phyloP scores from a whole-genome alignment of 2,329 filamentous ascomycete species.

The Fusarium duplospermum region DNA sequence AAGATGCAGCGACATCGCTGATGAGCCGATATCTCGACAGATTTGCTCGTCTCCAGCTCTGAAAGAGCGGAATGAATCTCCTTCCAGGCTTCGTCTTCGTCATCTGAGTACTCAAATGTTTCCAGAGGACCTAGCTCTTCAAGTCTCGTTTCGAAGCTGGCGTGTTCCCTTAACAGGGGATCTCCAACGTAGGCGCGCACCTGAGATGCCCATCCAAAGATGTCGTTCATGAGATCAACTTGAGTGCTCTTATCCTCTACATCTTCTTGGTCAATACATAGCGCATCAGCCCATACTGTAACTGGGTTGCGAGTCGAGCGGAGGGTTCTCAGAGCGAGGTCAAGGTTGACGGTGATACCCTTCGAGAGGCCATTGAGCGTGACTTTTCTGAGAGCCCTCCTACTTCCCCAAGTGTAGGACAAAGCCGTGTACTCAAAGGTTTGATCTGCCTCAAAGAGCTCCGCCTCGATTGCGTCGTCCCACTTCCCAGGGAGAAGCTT shows the following conservation, averaged over 20 bases:
- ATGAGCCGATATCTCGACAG: slow-evolving; percentile 3
- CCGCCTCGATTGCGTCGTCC: slow-evolving; percentile 21
- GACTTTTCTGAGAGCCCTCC: slow-evolving; percentile 27
- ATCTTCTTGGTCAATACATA: slow-evolving; percentile 44
- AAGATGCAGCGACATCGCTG: slow-evolving; percentile 25
- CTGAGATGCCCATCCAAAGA: slow-evolving; percentile 35
- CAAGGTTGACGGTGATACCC: slow-evolving; percentile 43
- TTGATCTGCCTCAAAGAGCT: slow-evolving; percentile 28
- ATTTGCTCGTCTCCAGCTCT: slow-evolving; percentile 3
- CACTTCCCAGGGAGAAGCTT: slow-evolving; percentile 25
- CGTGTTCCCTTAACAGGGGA: slow-evolving; percentile 9
- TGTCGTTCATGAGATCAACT: slow-evolving; percentile 38
- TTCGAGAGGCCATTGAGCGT: slow-evolving; percentile 34
- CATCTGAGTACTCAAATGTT: slow-evolving; percentile 14
- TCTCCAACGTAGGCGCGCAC: slow-evolving; percentile 33
- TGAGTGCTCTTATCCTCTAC: slow-evolving; percentile 39
- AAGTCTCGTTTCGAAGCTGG: slow-evolving; percentile 9
- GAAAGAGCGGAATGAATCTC: slow-evolving; percentile 6
- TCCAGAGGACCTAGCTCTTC: slow-evolving; percentile 10
- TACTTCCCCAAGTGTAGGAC: slow-evolving; percentile 46
- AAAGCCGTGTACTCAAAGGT: slow-evolving; percentile 38
- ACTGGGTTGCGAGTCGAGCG: slow-evolving; percentile 19
- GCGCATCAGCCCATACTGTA: slow-evolving; percentile 42
- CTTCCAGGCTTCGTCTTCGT: slow-evolving; percentile 5
- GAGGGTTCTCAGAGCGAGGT: slow-evolving; percentile 43